These are phyloP conservation scores for Colletotrichum endophyticum DNA, from an alignment of 2,329 filamentous ascomycete genomes.

Conservation along the genomic window DNA sequence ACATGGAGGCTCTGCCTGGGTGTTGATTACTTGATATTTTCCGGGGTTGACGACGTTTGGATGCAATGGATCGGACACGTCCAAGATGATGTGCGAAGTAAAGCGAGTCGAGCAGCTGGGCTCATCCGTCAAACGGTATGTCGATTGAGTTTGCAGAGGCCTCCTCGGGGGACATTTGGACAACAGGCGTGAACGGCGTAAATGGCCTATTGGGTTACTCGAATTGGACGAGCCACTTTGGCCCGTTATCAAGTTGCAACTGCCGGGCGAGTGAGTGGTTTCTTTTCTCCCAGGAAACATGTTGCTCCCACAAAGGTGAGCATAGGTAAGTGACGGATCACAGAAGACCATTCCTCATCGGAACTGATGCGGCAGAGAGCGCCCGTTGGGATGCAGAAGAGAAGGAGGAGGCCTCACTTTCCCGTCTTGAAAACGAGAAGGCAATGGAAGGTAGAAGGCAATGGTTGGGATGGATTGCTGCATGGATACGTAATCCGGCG, in stretches of 20 bases:
- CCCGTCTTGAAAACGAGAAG: not conserved
- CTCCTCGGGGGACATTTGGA: not conserved
- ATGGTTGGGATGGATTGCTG: not conserved
- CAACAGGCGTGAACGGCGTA: not conserved
- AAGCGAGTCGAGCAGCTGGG: not conserved
- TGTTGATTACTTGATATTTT: not conserved
- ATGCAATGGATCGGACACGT: not conserved
- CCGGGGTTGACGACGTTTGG: not conserved
- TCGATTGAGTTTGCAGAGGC: not conserved
- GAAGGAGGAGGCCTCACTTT: not conserved
- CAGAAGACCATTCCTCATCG: not conserved
- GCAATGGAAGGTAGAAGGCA: not conserved
- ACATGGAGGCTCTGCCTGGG: constrained; percentile 11
- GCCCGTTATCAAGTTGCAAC: not conserved
- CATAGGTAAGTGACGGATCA: not conserved
- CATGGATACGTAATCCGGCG: not conserved
- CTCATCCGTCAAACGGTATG: not conserved
- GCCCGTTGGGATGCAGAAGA: not conserved
- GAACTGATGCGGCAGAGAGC: not conserved
- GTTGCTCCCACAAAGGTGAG: not conserved
- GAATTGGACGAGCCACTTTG: constrained; percentile 2
- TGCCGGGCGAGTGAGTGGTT: not conserved
- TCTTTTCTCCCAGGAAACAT: not conserved
- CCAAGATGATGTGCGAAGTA: too few species aligned
- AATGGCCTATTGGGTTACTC: not conserved